Percentiles rank a stretch among this genome's conserved stretches.
Evolutionary conservation across 1,284 basidiomycete genomes (phyloP).

Genomic region (Thecaphora thlaspeos): DNA sequence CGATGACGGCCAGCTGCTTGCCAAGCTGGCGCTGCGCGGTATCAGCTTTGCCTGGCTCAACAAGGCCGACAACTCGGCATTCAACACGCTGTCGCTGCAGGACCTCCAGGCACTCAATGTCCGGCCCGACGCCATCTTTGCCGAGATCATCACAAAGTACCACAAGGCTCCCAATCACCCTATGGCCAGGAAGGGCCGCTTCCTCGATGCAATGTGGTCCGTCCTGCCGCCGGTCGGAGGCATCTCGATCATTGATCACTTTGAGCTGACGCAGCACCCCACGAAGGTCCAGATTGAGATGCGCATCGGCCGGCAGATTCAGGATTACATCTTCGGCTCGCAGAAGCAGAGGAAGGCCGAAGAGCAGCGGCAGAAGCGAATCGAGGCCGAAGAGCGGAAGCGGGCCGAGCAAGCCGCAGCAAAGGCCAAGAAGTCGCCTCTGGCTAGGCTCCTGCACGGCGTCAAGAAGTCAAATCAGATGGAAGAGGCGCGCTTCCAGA

Average conservation of each 20-base stretch:
- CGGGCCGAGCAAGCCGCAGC: constrained; percentile 3
- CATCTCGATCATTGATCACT: constrained; percentile 83
- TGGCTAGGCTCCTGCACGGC: constrained; percentile 23
- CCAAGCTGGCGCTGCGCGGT: constrained; percentile 79
- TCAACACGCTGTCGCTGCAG: constrained; percentile 73
- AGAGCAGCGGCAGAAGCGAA: constrained; percentile 30
- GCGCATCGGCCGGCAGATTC: constrained; percentile 74
- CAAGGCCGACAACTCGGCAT: constrained; percentile 83
- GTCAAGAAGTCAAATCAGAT: constrained; percentile 5
- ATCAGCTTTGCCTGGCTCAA: constrained; percentile 82
- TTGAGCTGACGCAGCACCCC: constrained; percentile 80
- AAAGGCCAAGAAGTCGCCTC: constrained; percentile 28
- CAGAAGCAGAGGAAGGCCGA: constrained; percentile 36
- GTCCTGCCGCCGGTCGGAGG: constrained; percentile 74
- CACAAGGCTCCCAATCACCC: constrained; percentile 27
- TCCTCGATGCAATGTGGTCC: constrained; percentile 49
- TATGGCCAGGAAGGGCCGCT: constrained; percentile 48
- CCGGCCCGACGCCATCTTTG: constrained; percentile 77
- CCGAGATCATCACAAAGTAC: constrained; percentile 79
- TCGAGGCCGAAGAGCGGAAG: constrained; percentile 9
- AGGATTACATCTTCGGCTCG: constrained; percentile 77
- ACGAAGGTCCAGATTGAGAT: constrained; percentile 73
- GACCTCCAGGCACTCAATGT: constrained; percentile 84
- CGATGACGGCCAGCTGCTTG: constrained; percentile 68
- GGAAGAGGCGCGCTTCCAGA: background rate